Percentiles rank a stretch among this genome's conserved stretches.
Evolutionary conservation across 192 early-diverging fungal genomes (phyloP).

Genomic region (Podila epicladia): DNA sequence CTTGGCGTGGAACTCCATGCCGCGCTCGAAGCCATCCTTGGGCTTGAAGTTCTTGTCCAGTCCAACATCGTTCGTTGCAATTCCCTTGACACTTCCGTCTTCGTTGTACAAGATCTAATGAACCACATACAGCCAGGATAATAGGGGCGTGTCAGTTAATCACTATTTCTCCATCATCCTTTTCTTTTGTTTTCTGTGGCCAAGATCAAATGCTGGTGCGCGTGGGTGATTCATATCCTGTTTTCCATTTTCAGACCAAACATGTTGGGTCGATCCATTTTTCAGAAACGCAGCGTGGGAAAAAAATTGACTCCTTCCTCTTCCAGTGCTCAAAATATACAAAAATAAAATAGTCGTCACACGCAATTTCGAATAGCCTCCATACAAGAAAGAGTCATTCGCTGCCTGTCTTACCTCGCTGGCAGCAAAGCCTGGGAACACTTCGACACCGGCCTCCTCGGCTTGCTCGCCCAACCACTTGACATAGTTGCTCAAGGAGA

Average conservation of each 20-base stretch:
- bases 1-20: slow-evolving; percentile 79
- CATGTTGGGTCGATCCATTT: slow-evolving; percentile 52
- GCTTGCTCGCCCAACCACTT: slow-evolving; percentile 97
- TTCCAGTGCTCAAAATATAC: background rate
- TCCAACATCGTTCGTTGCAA: slow-evolving; percentile 96
- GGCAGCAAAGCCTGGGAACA: slow-evolving; percentile 93
- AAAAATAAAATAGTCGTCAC: slow-evolving; percentile 3
- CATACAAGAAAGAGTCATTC: background rate
- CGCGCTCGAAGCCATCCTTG: slow-evolving; percentile 78
- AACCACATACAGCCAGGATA: background rate
- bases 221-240: background rate
- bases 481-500: slow-evolving; percentile 92
- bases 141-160: too few species aligned
- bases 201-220: background rate
- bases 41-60: slow-evolving; percentile 88
- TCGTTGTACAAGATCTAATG: slow-evolving; percentile 81
- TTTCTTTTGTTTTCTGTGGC: background rate
- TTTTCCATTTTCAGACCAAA: background rate
- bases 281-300: slow-evolving; percentile 9
- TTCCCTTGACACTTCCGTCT: slow-evolving; percentile 92
- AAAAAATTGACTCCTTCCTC: background rate
- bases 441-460: slow-evolving; percentile 94
- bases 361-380: slow-evolving; percentile 2
- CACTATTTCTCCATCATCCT: too few species aligned
- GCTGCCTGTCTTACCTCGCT: slow-evolving; percentile 68